phyloP scores from a whole-genome alignment of 116 monocot genomes.

The Phalaenopsis hybrid region DNA sequence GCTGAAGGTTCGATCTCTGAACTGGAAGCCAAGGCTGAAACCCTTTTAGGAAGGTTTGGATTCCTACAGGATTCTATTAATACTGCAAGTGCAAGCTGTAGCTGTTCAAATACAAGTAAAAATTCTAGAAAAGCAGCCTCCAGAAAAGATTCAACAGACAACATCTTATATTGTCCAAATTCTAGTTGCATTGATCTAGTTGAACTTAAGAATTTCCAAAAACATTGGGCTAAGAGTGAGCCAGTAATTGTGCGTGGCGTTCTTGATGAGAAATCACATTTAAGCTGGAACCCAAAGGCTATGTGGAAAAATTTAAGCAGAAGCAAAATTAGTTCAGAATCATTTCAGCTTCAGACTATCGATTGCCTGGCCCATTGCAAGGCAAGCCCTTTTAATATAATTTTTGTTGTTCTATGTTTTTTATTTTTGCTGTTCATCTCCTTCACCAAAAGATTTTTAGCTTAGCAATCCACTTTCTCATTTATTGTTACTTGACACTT shows the following conservation, averaged over 20 bases:
- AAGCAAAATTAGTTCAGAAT: conserved; percentile 8
- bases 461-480: neutral
- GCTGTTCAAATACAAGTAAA: conserved; percentile 10
- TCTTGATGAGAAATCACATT: conserved; percentile 10
- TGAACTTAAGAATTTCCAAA: conserved; percentile 24
- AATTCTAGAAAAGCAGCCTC: conserved; percentile 25
- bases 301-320: conserved; percentile 19
- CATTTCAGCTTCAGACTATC: conserved; percentile 9
- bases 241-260: conserved; percentile 30
- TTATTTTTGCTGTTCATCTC: neutral
- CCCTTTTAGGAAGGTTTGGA: neutral
- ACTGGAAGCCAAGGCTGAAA: conserved; percentile 12
- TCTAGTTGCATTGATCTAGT: conserved; percentile 4
- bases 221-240: conserved; percentile 29
- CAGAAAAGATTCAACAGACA: conserved; percentile 12
- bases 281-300: conserved; percentile 21
- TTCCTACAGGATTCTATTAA: neutral
- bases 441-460: neutral
- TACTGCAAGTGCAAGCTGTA: neutral
- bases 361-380: conserved; percentile 25
- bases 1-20: conserved; percentile 5
- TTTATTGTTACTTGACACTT: neutral
- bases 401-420: neutral
- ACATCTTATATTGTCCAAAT: conserved; percentile 24
- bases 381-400: conserved; percentile 10